These are phyloP conservation scores for Fraxinus paxiana DNA, from an alignment of 305 asterid species.

Conservation along the genomic window DNA sequence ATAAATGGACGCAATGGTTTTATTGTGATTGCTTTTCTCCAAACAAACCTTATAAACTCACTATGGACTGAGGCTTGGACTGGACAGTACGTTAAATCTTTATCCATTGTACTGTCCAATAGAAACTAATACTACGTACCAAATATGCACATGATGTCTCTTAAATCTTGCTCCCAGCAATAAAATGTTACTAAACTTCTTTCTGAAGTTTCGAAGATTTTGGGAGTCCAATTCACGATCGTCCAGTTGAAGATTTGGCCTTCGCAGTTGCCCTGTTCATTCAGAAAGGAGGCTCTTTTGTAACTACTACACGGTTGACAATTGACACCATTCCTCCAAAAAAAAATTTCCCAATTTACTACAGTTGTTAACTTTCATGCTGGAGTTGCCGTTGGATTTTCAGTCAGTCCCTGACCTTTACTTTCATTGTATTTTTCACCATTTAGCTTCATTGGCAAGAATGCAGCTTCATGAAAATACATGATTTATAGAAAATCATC, in stretches of 20 bases:
- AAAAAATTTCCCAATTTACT: background rate
- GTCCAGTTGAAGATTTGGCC: constrained; percentile 89
- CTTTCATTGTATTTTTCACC: background rate
- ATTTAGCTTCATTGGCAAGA: background rate
- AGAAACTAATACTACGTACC: background rate
- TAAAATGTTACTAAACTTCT: background rate
- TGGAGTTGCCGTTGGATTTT: constrained; percentile 82
- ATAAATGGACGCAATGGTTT: constrained; percentile 92
- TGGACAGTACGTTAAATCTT: constrained; percentile 56
- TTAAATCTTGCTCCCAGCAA: background rate
- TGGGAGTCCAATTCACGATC: constrained; percentile 74
- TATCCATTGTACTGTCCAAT: background rate
- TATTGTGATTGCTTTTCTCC: constrained; percentile 82
- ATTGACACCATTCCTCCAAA: background rate
- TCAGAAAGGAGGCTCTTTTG: constrained; percentile 89
- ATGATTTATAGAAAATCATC: background rate
- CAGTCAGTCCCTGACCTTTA: constrained; percentile 40
- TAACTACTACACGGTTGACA: constrained; percentile 81
- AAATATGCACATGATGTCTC: background rate
- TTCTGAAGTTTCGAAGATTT: constrained; percentile 72
- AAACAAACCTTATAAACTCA: constrained; percentile 30
- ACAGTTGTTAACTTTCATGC: constrained; percentile 56
- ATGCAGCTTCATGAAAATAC: background rate
- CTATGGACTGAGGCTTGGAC: constrained; percentile 97
- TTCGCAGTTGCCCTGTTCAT: constrained; percentile 82